Conservation (phyloP, 805 yeast species). For the Teunomyces gatunensis region DNA sequence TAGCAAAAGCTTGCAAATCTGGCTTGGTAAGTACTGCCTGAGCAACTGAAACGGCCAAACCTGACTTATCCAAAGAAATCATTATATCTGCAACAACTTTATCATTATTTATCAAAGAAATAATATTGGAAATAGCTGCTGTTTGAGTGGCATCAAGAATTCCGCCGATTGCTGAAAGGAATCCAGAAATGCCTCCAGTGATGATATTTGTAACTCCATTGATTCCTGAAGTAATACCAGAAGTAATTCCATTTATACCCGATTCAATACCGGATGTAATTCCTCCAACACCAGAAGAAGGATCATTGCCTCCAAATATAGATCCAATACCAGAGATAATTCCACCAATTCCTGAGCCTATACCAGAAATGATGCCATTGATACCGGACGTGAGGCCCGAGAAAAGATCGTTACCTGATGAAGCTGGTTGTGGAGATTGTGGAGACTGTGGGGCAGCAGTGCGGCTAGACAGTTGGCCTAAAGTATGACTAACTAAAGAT, state of each 20-base stretch:
- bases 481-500: no score
- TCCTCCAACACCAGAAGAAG: background rate
- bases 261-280: background rate
- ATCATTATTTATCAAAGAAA: constrained; percentile 16
- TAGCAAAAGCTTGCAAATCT: constrained; percentile 16
- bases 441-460: no score
- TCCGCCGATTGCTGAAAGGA: background rate
- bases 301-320: background rate
- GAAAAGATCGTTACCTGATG: background rate
- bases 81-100: constrained; percentile 16
- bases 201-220: constrained; percentile 1
- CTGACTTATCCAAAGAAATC: constrained; percentile 21
- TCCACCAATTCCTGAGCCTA: background rate
- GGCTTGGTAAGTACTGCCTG: constrained; percentile 15
- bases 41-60: constrained; percentile 19
- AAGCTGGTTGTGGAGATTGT: background rate
- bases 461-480: no score
- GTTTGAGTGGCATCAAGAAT: constrained; percentile 5
- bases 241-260: background rate
- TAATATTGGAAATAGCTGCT: constrained; percentile 9
- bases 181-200: constrained; percentile 2
- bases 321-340: background rate
- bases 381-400: background rate
- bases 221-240: constrained; percentile 2
- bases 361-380: background rate